phyloP scores from a whole-genome alignment of 257 asterid genomes.

The Nicotiana sylvestris region DNA sequence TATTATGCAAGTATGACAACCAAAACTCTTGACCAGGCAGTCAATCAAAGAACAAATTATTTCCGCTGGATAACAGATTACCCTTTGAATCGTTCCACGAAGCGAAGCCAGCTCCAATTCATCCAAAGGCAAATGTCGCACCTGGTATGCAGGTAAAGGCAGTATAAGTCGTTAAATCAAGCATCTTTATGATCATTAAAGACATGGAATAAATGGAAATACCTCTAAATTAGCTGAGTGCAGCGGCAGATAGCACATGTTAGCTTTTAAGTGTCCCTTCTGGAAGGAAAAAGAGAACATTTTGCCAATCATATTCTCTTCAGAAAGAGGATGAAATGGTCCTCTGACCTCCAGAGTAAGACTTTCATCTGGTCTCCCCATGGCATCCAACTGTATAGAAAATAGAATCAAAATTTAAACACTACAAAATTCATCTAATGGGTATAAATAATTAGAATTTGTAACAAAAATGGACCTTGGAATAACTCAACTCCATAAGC shows the following conservation, averaged over 20 bases:
- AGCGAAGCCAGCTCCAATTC: slow-evolving; percentile 98
- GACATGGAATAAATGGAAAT: slow-evolving; percentile 17
- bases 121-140: slow-evolving; percentile 90
- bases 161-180: slow-evolving; percentile 2
- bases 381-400: slow-evolving; percentile 83
- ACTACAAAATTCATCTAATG: background rate
- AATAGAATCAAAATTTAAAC: slow-evolving; percentile 7
- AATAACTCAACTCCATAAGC: background rate
- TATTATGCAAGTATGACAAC: background rate
- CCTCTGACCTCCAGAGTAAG: slow-evolving; percentile 83
- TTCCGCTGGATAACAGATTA: slow-evolving; percentile 27
- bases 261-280: slow-evolving; percentile 93
- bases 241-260: slow-evolving; percentile 71
- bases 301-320: slow-evolving; percentile 72
- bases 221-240: slow-evolving; percentile 96
- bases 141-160: slow-evolving; percentile 43
- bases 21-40: background rate
- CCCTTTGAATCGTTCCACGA: slow-evolving; percentile 92
- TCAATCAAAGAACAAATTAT: background rate
- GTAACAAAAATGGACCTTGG: background rate
- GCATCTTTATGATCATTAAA: background rate
- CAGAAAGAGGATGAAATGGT: slow-evolving; percentile 74
- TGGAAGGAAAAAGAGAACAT: slow-evolving; percentile 84
- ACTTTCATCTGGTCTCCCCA: slow-evolving; percentile 97
- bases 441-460: background rate